Evolutionary conservation across 208 protist genomes (phyloP).

Genomic region (Naegleria lovaniensis): DNA sequence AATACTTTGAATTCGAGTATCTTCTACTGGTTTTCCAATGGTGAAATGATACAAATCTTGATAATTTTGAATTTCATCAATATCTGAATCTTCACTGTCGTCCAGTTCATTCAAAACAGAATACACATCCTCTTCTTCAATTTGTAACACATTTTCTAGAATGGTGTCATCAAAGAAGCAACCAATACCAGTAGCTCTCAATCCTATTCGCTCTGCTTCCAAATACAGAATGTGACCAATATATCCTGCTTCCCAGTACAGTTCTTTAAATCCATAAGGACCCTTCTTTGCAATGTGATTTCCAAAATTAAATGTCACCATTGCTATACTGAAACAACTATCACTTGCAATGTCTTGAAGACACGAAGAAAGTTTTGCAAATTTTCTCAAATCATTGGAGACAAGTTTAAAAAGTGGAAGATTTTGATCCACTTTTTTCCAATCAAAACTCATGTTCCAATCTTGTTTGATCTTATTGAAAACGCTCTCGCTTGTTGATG

Average conservation of each 20-base stretch:
- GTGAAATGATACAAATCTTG: neutral
- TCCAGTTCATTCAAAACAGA: neutral
- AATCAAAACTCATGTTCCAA: neutral
- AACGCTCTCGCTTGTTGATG: neutral
- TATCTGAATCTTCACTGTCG: neutral
- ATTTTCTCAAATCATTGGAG: neutral
- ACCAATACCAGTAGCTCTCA: slow-evolving; percentile 8
- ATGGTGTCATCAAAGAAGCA: slow-evolving; percentile 10
- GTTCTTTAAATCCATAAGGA: neutral
- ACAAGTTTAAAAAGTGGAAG: slow-evolving; percentile 2
- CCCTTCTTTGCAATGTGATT: neutral
- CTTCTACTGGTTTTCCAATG: neutral
- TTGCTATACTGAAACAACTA: slow-evolving; percentile 3
- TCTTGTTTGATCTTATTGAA: neutral
- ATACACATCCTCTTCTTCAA: neutral
- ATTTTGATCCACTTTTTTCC: neutral
- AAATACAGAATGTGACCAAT: slow-evolving; percentile 27
- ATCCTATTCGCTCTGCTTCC: neutral
- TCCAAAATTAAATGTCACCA: neutral
- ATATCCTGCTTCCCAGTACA: slow-evolving; percentile 1
- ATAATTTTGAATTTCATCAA: neutral
- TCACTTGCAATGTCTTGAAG: neutral
- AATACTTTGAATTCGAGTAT: neutral
- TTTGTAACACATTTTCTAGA: neutral
- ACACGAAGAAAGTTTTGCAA: slow-evolving; percentile 6